Conservation (phyloP, 192 early-diverging fungal species). For the Coemansia sp. region DNA sequence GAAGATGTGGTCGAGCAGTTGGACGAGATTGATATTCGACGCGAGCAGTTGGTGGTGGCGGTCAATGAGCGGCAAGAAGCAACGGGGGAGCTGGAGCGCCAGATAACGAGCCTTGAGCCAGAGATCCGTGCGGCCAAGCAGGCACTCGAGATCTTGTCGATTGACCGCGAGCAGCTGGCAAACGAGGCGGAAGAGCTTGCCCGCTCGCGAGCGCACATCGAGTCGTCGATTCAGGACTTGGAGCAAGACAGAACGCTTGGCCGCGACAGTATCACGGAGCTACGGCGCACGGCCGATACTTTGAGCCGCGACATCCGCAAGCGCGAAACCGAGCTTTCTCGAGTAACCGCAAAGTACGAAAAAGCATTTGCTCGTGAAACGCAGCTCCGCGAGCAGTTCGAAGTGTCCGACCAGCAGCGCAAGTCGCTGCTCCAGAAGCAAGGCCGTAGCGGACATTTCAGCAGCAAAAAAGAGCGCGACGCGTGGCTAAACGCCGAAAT, state of each 20-base stretch:
- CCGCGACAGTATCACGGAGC: conserved; percentile 53
- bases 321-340: conserved; percentile 62
- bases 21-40: conserved; percentile 62
- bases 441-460: conserved; percentile 78
- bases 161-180: conserved; percentile 70
- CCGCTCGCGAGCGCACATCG: conserved; percentile 74
- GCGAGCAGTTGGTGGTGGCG: conserved; percentile 57
- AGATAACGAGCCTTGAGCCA: conserved; percentile 52
- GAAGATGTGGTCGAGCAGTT: conserved; percentile 75
- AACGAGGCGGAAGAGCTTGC: conserved; percentile 75
- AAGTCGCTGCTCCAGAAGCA: conserved; percentile 83
- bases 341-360: conserved; percentile 67
- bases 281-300: conserved; percentile 34
- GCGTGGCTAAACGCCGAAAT: conserved; percentile 73
- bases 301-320: conserved; percentile 39
- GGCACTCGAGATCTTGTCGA: conserved; percentile 62
- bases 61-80: conserved; percentile 62
- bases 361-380: conserved; percentile 59
- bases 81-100: conserved; percentile 56
- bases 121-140: conserved; percentile 66
- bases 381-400: conserved; percentile 66
- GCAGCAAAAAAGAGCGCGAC: conserved; percentile 74
- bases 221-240: conserved; percentile 78
- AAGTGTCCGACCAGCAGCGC: conserved; percentile 65
- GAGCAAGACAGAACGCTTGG: conserved; percentile 62